phyloP scores from a whole-genome alignment of 495 filamentous ascomycete species.

The Neurospora sp. region DNA sequence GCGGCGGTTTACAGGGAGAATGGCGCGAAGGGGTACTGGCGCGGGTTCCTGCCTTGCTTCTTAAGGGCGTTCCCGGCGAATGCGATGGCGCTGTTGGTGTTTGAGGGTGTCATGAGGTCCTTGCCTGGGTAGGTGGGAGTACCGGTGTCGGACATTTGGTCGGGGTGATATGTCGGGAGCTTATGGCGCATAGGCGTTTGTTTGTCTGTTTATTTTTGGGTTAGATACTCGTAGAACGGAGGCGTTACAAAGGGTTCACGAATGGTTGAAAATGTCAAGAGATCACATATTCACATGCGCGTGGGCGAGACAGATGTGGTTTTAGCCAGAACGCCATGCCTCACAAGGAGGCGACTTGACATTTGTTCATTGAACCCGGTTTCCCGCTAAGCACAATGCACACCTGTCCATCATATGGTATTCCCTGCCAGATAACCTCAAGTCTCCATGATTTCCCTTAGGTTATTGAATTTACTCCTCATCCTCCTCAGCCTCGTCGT shows the following conservation, averaged over 20 bases:
- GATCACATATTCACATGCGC: background rate
- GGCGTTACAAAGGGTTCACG: background rate
- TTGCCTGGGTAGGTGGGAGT: constrained; percentile 42
- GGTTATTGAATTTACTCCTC: constrained; percentile 62
- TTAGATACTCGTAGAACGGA: background rate
- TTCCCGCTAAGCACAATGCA: constrained; percentile 17
- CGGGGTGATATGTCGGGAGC: background rate
- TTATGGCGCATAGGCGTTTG: background rate
- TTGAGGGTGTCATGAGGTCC: constrained; percentile 82
- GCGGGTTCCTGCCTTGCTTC: constrained; percentile 90
- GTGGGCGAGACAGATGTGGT: background rate
- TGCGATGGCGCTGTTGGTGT: constrained; percentile 84
- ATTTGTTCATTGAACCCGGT: constrained; percentile 15
- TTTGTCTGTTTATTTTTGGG: background rate
- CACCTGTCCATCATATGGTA: constrained; percentile 13
- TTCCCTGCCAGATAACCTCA: constrained; percentile 10
- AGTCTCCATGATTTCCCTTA: constrained; percentile 8
- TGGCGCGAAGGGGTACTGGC: constrained; percentile 77
- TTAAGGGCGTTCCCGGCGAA: constrained; percentile 93
- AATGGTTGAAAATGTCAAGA: background rate
- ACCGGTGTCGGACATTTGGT: background rate
- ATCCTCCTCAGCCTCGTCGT: constrained; percentile 93
- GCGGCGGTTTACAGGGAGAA: constrained; percentile 61
- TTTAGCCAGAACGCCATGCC: constrained; percentile 12
- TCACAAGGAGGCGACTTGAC: constrained; percentile 11